Conservation (phyloP, 2,329 filamentous ascomycete species). For the Ascocoryne sarcoides region DNA sequence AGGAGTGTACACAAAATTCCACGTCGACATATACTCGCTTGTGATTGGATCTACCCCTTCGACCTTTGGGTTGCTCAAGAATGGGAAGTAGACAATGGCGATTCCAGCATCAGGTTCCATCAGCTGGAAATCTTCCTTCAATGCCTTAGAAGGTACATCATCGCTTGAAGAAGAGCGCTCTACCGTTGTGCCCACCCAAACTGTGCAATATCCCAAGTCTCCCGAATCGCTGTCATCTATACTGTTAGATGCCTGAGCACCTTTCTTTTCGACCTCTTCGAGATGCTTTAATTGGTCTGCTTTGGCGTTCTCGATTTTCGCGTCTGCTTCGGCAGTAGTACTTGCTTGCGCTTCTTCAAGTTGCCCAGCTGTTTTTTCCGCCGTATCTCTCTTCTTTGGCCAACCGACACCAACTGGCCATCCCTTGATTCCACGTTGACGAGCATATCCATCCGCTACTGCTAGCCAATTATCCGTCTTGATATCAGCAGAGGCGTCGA, state of each 20-base stretch:
- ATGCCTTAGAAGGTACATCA: constrained; percentile 39
- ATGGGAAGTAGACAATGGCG: constrained; percentile 81
- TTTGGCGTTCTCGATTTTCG: constrained; percentile 55
- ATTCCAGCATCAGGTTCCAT: constrained; percentile 75
- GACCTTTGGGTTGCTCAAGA: constrained; percentile 73
- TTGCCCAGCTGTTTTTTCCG: constrained; percentile 52
- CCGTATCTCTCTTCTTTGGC: constrained; percentile 56
- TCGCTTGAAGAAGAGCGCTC: constrained; percentile 53
- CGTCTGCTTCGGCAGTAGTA: constrained; percentile 46
- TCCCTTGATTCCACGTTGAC: constrained; percentile 80
- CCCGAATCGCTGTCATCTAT: constrained; percentile 34
- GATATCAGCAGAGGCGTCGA: constrained; percentile 86
- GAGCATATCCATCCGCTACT: constrained; percentile 85
- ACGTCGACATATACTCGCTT: constrained; percentile 84
- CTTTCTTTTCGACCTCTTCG: constrained; percentile 24
- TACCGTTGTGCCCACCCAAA: constrained; percentile 84
- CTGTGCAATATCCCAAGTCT: constrained; percentile 83
- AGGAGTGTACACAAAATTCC: constrained; percentile 95
- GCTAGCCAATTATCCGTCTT: constrained; percentile 94
- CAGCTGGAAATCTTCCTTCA: constrained; percentile 58
- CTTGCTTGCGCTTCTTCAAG: constrained; percentile 59
- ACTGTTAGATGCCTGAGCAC: constrained; percentile 10
- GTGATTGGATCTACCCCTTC: constrained; percentile 74
- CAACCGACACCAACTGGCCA: constrained; percentile 96
- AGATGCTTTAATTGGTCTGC: constrained; percentile 34